Base-by-base conservation (phyloP, 306 rosid species). In the Betula pendula region DNA sequence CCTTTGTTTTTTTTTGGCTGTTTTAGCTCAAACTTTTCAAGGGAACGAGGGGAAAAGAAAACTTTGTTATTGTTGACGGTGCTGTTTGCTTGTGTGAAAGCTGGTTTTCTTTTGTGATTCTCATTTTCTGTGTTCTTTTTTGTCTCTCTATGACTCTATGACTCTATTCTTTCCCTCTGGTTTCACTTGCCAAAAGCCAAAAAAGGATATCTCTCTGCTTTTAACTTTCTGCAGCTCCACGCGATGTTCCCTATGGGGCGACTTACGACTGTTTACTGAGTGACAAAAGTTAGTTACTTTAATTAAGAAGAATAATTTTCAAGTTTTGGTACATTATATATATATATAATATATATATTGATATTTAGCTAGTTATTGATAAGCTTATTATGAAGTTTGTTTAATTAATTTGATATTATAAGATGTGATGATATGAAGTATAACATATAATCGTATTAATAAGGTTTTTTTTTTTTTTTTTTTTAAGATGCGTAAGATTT, bases 71-170 rank as follows among this genome's bases (percentile, higher is more conserved):
- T 52, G 73, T 43, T 35, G 65, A 24, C 38, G 83, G 62, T 81
- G 38, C 3, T 65, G 63, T 77, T 81, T 71, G 75, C 80, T 80
- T 74, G 78, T 73, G 79, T 24, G 74, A 87, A 89, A 87, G 90
- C 75, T 83, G 73, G 84, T 73, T 68, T 50, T 83, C 89, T 83
- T 86, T 84, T 70, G 35, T 8, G 58, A 19, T 73, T 53, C 77
- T 33, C 60, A 17, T 56, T 58, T 73, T 85, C 35, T 72, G 66
- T 73, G 63, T 33, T 42, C 33, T 33, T 29, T 71, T 78, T 63
- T 79, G 78, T 77, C 77, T 81, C 60, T 50, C 74, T 20, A 38
- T 17, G 2, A 38, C 56, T 43, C 43, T n/a, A 1, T 1, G 33
- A 29, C 33, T 0, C 13, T 49, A 15, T 20, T 5, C n/a, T 68